These are phyloP conservation scores for Prunus persica DNA, from an alignment of 306 rosid genomes.

Conservation along the genomic window Prunus_persica_NCBIv2 NC_034011.1:2339001-2339500, in stretches of 20 bases:
- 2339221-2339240: background rate
- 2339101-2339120: background rate
- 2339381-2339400: conserved; percentile 9
- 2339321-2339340: background rate
- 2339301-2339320: conserved; percentile 9
- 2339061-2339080: background rate
- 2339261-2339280: background rate
- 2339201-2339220: background rate
- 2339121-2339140: background rate
- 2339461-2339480: conserved; percentile 69
- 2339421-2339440: conserved; percentile 72
- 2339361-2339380: background rate
- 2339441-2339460: conserved; percentile 75
- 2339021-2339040: conserved; percentile 57
- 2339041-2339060: conserved; percentile 23
- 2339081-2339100: background rate
- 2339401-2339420: conserved; percentile 17
- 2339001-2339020: conserved; percentile 52
- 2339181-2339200: background rate
- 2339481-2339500: conserved; percentile 54
- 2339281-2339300: conserved; percentile 16
- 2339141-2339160: background rate
- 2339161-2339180: background rate
- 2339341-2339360: background rate
- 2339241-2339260: background rate